Percentiles rank a stretch among this genome's conserved stretches.
Conservation (phyloP, 371 early-diverging fungal genomes). For the Mortierella polycephala region DNA sequence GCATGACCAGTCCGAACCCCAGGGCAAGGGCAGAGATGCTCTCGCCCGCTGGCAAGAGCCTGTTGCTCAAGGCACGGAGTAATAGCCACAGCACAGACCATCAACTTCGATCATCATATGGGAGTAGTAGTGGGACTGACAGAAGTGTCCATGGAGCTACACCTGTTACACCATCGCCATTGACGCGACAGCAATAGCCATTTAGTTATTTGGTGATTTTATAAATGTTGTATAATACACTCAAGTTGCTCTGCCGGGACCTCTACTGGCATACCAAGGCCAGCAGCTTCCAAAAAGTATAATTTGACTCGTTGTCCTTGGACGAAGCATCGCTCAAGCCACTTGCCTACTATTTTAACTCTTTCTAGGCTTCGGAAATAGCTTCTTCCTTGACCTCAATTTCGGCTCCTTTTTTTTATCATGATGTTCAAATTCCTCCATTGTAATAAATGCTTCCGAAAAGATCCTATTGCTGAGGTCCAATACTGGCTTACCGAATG, state of each 20-base stretch:
- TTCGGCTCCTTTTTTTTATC: neutral
- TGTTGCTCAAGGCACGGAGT: constrained; percentile 21
- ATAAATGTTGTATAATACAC: neutral
- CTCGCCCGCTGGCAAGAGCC: constrained; percentile 37
- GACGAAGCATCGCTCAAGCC: neutral
- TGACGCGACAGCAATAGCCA: constrained; percentile 2
- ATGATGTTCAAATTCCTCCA: constrained; percentile 29
- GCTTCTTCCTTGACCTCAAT: neutral
- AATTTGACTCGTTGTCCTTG: neutral
- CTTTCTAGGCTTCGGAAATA: too few species aligned
- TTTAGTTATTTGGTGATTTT: neutral
- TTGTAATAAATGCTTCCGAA: constrained; percentile 46
- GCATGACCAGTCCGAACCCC: constrained; percentile 37
- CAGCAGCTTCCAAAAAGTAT: too few species aligned
- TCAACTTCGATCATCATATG: constrained; percentile 45
- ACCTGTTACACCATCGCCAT: constrained; percentile 30
- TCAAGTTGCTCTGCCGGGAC: neutral
- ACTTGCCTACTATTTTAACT: neutral
- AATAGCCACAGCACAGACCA: constrained; percentile 22
- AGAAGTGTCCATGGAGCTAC: constrained; percentile 2
- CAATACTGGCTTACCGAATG: constrained; percentile 34
- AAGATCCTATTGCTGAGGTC: constrained; percentile 10
- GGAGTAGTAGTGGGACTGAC: constrained; percentile 2
- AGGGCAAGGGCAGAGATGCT: constrained; percentile 42
- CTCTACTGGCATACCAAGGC: too few species aligned